These are phyloP conservation scores for Pichia sp. DNA, from an alignment of 1,139 yeast genomes.

Conservation along the genomic window DNA sequence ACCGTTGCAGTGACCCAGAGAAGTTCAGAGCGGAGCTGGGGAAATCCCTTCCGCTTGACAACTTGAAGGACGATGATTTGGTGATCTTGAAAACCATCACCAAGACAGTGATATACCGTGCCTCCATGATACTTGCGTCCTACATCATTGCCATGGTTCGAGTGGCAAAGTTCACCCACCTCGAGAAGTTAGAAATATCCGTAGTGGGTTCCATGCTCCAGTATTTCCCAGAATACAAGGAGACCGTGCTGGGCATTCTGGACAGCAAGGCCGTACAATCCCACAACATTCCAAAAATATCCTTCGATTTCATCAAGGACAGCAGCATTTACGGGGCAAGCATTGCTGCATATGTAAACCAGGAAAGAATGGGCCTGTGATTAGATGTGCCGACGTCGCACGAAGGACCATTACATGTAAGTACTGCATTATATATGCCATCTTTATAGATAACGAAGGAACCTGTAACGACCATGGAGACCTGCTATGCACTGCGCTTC, in stretches of 20 bases:
- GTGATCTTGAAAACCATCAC: constrained; percentile 19
- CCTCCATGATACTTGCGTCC: constrained; percentile 26
- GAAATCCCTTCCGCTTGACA: neutral
- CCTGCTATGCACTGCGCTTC: no score
- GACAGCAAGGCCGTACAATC: neutral
- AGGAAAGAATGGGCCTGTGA: neutral
- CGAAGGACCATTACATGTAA: neutral
- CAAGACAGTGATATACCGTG: constrained; percentile 26
- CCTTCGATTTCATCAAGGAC: constrained; percentile 13
- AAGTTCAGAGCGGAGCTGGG: constrained; percentile 4
- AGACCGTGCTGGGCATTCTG: constrained; percentile 9
- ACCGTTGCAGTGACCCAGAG: constrained; percentile 2
- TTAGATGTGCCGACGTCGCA: neutral
- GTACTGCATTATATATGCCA: neutral
- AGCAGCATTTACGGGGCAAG: constrained; percentile 17
- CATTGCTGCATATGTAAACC: constrained; percentile 14
- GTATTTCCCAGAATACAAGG: constrained; percentile 15
- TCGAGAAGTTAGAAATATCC: constrained; percentile 4
- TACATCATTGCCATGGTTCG: constrained; percentile 19
- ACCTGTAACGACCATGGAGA: neutral
- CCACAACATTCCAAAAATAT: constrained; percentile 3
- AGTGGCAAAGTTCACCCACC: constrained; percentile 2
- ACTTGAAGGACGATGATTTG: constrained; percentile 13
- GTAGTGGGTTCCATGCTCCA: constrained; percentile 18
- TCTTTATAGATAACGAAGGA: neutral